Base-by-base conservation (phyloP, 2,329 filamentous ascomycete genomes). In the Ophiosphaerella narmari region DNA sequence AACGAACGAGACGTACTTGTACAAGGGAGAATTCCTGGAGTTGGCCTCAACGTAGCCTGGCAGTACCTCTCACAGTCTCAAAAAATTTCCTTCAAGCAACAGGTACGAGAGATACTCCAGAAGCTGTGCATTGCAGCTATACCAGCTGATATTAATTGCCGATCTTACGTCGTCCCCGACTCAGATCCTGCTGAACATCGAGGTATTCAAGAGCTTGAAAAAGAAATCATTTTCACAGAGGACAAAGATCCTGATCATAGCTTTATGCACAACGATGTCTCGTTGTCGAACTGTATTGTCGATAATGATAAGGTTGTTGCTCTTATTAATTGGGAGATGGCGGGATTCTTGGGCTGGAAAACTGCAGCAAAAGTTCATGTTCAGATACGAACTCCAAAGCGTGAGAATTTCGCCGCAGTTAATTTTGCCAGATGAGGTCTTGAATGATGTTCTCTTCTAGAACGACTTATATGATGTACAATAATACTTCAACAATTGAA, bases 71-170 rank as follows among this genome's bases (percentile, higher is more conserved):
- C 43, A 4, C 35, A 32, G 12, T 32, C 43, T 4, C 67, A 74
- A 50, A 76, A 62, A 43, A 26, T 50, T n/a, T 54, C 54, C 3
- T 75, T 72, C 52, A 76, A 74, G 55, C 32, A 66, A 29, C 69
- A 77, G 48, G 71, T 70, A n/a, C 63, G 68, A 31, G 45, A 48
- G 4, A 63, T 75, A 36, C 55, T 76, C 6, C 55, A 55, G 18
- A 55, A 64, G 32, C 48, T 77, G 32, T 54, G 62, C 31, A 50
- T 48, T 7, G 50, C 71, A 33, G 32, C 9, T 37, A 11, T 26
- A 31, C 13, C 48, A 41, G 40, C 36, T 38, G n/a, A 32, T 5
- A 46, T 46, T 26, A 39, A 13, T 9, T 36, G 36, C 43, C 48
- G 42, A 21, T 46, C 48, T 9, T 46, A 50, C 36, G 14, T 50